Percentiles rank a stretch among this genome's conserved stretches.
Evolutionary conservation across 2,329 filamentous ascomycete genomes (phyloP).

Genomic region (Aspergillus ochraceoroseus): DNA sequence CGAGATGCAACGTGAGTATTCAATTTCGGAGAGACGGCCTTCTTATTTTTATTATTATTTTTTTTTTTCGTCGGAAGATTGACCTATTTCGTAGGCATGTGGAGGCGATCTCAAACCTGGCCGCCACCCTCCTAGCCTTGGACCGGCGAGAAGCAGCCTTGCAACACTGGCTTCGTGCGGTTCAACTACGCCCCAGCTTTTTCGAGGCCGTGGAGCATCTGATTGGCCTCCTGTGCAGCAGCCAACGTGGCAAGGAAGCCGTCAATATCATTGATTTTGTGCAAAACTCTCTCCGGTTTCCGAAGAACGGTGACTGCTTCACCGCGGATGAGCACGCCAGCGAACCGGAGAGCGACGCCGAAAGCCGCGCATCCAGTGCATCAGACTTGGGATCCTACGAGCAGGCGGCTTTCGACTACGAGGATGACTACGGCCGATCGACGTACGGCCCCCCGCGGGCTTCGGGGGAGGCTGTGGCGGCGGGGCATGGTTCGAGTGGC

Average conservation of each 20-base stretch:
- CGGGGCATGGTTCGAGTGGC: slow-evolving; percentile 69
- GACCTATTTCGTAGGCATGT: slow-evolving; percentile 62
- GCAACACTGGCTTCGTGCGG: slow-evolving; percentile 76
- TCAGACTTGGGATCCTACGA: slow-evolving; percentile 53
- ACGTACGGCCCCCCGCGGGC: slow-evolving; percentile 24
- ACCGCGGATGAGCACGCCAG: slow-evolving; percentile 52
- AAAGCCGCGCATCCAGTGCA: slow-evolving; percentile 50
- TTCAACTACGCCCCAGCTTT: slow-evolving; percentile 77
- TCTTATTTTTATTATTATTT: slow-evolving; percentile 4
- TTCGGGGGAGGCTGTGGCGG: slow-evolving; percentile 32
- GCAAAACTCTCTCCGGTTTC: slow-evolving; percentile 64
- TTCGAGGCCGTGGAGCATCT: slow-evolving; percentile 95
- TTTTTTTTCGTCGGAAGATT: slow-evolving; percentile 17
- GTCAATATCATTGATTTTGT: slow-evolving; percentile 82
- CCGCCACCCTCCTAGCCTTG: slow-evolving; percentile 80
- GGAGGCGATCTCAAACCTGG: slow-evolving; percentile 89
- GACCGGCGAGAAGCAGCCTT: slow-evolving; percentile 79
- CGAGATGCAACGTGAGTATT: slow-evolving; percentile 52
- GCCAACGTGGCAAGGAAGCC: slow-evolving; percentile 75
- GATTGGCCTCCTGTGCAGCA: slow-evolving; percentile 76
- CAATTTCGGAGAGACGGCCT: slow-evolving; percentile 14
- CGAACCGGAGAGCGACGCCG: slow-evolving; percentile 55
- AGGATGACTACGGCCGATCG: slow-evolving; percentile 39
- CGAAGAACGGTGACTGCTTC: slow-evolving; percentile 46
- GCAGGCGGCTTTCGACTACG: slow-evolving; percentile 54